Base-by-base conservation (phyloP, 1,284 basidiomycete genomes). In the Trametes polyzona region DNA sequence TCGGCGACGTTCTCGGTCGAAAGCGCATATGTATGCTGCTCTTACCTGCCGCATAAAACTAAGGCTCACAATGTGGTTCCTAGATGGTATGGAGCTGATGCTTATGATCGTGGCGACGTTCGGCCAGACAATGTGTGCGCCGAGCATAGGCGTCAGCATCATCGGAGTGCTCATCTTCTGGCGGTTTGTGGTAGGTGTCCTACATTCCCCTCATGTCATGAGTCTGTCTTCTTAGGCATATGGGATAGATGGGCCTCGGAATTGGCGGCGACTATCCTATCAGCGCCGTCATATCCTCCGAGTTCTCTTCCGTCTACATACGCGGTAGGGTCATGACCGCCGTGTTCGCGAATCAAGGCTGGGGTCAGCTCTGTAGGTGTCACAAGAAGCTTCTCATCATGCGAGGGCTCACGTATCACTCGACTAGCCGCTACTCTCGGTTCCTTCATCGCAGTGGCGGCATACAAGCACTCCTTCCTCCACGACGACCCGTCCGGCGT, bases 231-330 rank as follows among this genome's bases (percentile, higher is more conserved):
- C 17, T 8, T 47, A 4, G 59, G 71, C 3, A 27, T 10, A 1
- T 47, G 36, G 2, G 12, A 69, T n/a, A 83, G 81, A 83, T 83
- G 78, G 88, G 88, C 1, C 67, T 90, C 5, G 87, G 88, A 2
- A 87, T 90, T 24, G 87, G 90, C 27, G 92, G 92, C 39, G 85
- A 88, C 65, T 88, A 88, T 62, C 87, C 87, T 21, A 71, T 88
- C 3, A 80, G 76, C 47, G 84, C 87, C 1, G 81, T 87, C 59
- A 88, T 88, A 59, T 82, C 84, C 4, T 87, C 84, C 30, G 92
- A 95, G 69, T 93, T 93, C 66, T 87, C 92, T 3, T 81, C 88
- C 0, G 87, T 85, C 32, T 80, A 82, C 57, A 88, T 87, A 27
- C 82, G 89, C 61, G 89, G 89, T 48, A 78, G 87, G 2, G 79